A percentile compares a stretch with the other conserved stretches of the same genome.
Conservation (phyloP, 805 yeast genomes). For the Metschnikowia shivogae region DNA sequence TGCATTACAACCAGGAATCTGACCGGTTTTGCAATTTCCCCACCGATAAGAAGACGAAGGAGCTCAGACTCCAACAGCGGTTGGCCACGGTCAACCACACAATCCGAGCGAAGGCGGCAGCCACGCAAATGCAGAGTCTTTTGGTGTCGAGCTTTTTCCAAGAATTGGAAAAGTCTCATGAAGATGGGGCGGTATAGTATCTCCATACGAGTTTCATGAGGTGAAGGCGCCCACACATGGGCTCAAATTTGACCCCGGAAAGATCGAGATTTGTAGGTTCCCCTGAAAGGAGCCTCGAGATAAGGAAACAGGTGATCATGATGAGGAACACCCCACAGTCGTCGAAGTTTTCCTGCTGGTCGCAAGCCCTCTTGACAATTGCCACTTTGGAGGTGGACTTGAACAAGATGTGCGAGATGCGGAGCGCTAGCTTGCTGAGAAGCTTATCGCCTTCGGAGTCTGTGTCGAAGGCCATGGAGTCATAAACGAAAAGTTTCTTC, state of each 20-base stretch:
- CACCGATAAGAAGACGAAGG: slow-evolving; percentile 8
- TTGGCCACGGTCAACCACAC: slow-evolving; percentile 13
- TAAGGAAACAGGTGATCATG: slow-evolving; percentile 36
- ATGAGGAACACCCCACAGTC: slow-evolving; percentile 56
- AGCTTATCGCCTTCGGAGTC: slow-evolving; percentile 32
- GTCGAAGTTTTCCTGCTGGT: slow-evolving; percentile 62
- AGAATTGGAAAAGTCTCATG: not conserved
- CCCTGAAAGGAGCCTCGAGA: slow-evolving; percentile 23
- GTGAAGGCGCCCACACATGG: slow-evolving; percentile 28
- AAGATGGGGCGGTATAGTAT: not conserved
- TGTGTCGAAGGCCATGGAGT: slow-evolving; percentile 42
- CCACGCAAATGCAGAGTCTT: slow-evolving; percentile 23
- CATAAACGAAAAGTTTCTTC: slow-evolving; percentile 50
- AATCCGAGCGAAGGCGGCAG: slow-evolving; percentile 24
- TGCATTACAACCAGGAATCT: slow-evolving; percentile 23
- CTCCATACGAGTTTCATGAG: slow-evolving; percentile 11
- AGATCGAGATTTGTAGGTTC: slow-evolving; percentile 36
- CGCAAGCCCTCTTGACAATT: slow-evolving; percentile 36
- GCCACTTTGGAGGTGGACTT: slow-evolving; percentile 22
- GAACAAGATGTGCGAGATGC: slow-evolving; percentile 22
- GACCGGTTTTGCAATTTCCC: slow-evolving; percentile 25
- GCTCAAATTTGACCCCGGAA: slow-evolving; percentile 39
- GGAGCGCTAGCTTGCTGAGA: slow-evolving; percentile 20
- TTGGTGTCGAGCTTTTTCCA: not conserved
- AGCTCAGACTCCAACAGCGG: slow-evolving; percentile 13